phyloP scores from a whole-genome alignment of 2,329 filamentous ascomycete genomes.

The Fusarium proliferatum region DNA sequence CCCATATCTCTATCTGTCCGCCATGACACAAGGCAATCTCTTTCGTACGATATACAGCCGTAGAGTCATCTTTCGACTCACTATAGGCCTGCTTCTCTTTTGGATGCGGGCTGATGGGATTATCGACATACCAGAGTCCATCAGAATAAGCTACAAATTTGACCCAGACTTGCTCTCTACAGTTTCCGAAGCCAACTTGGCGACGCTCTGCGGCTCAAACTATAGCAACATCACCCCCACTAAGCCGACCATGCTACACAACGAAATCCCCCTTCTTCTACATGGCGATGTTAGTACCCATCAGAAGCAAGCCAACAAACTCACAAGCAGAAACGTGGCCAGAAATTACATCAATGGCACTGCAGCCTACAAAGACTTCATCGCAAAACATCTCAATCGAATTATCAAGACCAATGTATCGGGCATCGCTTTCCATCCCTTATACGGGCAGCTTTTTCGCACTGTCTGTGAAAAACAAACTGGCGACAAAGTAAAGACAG shows the following conservation, averaged over 20 bases:
- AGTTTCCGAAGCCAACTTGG: neutral
- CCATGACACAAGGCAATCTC: neutral
- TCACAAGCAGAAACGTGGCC: neutral
- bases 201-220: neutral
- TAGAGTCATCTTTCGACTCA: neutral
- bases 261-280: too few species aligned
- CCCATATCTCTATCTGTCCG: neutral
- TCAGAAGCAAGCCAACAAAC: neutral
- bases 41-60: neutral
- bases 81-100: neutral
- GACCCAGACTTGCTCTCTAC: too few species aligned
- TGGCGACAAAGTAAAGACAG: neutral
- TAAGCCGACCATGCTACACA: too few species aligned
- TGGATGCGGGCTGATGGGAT: neutral
- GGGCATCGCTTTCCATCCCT: neutral
- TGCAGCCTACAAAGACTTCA: neutral
- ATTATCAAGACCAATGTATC: neutral
- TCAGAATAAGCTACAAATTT: neutral
- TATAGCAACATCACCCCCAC: too few species aligned
- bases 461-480: neutral
- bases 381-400: neutral
- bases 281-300: neutral
- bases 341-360: neutral
- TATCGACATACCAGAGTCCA: neutral
- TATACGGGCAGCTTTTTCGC: neutral